Evolutionary conservation across 176 grass and related monocot genomes (phyloP).

Genomic region (Ananas comosus): DNA sequence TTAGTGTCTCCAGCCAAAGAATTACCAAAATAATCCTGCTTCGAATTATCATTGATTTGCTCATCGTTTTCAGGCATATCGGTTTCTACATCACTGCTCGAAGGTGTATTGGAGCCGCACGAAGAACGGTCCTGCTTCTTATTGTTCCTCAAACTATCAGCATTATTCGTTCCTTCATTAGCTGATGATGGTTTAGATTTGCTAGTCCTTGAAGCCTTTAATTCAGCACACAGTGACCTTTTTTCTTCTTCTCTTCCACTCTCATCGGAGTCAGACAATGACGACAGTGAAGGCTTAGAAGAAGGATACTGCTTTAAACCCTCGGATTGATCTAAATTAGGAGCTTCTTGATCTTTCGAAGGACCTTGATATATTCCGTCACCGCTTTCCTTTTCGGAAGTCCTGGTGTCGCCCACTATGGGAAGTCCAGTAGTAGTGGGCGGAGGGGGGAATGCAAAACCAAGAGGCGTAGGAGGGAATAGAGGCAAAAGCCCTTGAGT

Average conservation of each 20-base stretch:
- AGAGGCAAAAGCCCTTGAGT: conserved; percentile 85
- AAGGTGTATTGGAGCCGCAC: conserved; percentile 85
- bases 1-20: conserved; percentile 45
- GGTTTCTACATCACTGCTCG: conserved; percentile 70
- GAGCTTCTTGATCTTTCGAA: conserved; percentile 26
- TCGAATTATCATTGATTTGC: conserved; percentile 29
- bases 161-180: conserved; percentile 25
- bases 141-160: conserved; percentile 34
- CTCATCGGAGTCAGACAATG: conserved; percentile 31
- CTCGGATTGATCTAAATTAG: conserved; percentile 25
- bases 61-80: conserved; percentile 57
- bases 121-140: conserved; percentile 88
- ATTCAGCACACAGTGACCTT: conserved; percentile 19
- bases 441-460: conserved; percentile 40
- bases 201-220: conserved; percentile 29
- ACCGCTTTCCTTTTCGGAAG: conserved; percentile 24
- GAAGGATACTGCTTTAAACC: conserved; percentile 4
- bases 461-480: conserved; percentile 12
- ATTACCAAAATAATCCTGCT: conserved; percentile 55
- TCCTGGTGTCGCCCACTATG: conserved; percentile 17
- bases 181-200: conserved; percentile 23
- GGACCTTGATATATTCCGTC: conserved; percentile 21
- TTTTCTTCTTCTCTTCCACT: conserved; percentile 36
- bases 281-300: conserved; percentile 1
- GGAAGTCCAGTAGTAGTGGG: conserved; percentile 24